Conservation (phyloP, 2,329 filamentous ascomycete species). For the Aspergillus arachidicola region DNA sequence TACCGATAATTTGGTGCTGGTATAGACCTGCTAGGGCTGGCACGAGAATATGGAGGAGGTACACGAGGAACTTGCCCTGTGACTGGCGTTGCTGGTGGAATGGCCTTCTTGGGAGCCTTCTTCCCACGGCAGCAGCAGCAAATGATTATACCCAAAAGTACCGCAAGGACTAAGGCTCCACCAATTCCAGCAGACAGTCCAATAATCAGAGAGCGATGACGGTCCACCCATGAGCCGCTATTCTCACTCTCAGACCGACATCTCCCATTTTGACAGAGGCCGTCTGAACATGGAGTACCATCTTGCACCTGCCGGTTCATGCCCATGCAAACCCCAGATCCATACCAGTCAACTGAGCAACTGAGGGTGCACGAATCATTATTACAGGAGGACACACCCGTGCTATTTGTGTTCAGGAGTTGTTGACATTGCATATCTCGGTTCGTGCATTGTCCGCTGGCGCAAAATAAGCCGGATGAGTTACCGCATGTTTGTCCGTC, state of each 20-base stretch:
- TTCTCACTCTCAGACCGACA: neutral
- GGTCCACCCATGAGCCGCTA: slow-evolving; percentile 16
- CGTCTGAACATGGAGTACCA: slow-evolving; percentile 12
- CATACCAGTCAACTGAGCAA: slow-evolving; percentile 4
- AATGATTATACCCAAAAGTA: slow-evolving; percentile 4
- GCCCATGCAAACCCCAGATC: slow-evolving; percentile 2
- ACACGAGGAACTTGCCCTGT: neutral
- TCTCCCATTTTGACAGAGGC: slow-evolving; percentile 1
- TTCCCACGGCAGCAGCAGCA: slow-evolving; percentile 15
- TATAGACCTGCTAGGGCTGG: neutral
- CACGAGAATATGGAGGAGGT: neutral
- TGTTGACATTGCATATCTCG: slow-evolving; percentile 15
- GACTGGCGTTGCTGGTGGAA: neutral
- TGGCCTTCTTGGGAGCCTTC: neutral
- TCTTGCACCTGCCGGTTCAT: slow-evolving; percentile 8
- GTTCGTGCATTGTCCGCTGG: slow-evolving; percentile 17
- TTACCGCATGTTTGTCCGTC: slow-evolving; percentile 13
- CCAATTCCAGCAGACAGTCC: slow-evolving; percentile 20
- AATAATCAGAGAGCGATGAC: slow-evolving; percentile 14
- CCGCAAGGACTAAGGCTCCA: slow-evolving; percentile 13
- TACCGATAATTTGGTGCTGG: neutral
- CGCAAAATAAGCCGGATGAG: slow-evolving; percentile 8
- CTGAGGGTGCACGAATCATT: slow-evolving; percentile 7
- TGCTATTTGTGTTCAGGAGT: slow-evolving; percentile 1
- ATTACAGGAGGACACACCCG: slow-evolving; percentile 9